Conservation (phyloP, 768 basidiomycete genomes). For the Amylocystis lapponica region DNA sequence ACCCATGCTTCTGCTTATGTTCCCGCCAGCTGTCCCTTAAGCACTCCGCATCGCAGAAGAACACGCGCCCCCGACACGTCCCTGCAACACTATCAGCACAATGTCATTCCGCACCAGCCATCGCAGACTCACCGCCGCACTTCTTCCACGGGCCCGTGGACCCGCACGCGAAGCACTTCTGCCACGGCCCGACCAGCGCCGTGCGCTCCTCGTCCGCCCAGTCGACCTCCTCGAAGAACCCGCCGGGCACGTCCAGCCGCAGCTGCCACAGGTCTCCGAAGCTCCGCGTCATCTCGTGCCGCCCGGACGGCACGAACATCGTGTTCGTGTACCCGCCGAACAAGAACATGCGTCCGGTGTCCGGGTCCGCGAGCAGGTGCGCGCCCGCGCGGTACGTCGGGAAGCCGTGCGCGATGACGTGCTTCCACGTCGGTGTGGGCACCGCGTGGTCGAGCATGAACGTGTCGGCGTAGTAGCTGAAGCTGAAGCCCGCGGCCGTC, state of each 20-base stretch:
- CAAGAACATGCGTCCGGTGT: constrained; percentile 31
- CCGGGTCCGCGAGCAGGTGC: constrained; percentile 28
- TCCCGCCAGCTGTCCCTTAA: constrained; percentile 15
- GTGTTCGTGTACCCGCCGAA: constrained; percentile 38
- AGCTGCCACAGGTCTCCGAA: constrained; percentile 38
- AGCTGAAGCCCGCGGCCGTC: constrained; percentile 18
- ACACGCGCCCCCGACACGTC: constrained; percentile 11
- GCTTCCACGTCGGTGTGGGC: constrained; percentile 25
- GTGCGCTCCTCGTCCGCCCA: constrained; percentile 32
- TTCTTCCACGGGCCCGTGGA: constrained; percentile 33
- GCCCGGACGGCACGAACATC: constrained; percentile 29
- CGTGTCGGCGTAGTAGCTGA: constrained; percentile 38
- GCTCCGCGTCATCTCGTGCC: constrained; percentile 20
- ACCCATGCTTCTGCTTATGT: constrained; percentile 14
- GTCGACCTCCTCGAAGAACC: constrained; percentile 32
- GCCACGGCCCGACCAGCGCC: constrained; percentile 35
- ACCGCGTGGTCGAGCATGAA: constrained; percentile 25
- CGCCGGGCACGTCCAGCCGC: constrained; percentile 30
- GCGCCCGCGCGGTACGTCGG: constrained; percentile 36
- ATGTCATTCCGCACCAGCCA: background rate
- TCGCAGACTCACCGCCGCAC: constrained; percentile 27
- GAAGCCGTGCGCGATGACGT: constrained; percentile 36
- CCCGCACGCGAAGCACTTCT: constrained; percentile 35
- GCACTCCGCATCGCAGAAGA: constrained; percentile 13
- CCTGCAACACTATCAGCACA: constrained; percentile 5